Evolutionary conservation across 257 asterid species (phyloP).

Genomic region (Solanum okadae): DNA sequence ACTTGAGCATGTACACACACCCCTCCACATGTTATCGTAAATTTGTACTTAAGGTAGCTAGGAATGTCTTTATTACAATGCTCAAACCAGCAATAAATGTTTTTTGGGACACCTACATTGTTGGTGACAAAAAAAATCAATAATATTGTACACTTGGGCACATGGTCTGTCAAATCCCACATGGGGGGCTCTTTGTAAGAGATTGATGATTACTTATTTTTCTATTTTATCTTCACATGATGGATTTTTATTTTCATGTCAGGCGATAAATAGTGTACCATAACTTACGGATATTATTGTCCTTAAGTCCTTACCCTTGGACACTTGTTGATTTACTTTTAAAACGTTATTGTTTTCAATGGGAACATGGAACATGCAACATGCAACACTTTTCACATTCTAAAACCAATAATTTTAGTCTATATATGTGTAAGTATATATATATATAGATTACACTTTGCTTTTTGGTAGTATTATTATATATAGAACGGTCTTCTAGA

Average conservation of each 20-base stretch:
- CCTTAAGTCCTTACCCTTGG: neutral
- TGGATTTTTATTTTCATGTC: neutral
- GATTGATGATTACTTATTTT: neutral
- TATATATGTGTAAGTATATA: neutral
- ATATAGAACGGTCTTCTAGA: neutral
- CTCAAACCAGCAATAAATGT: neutral
- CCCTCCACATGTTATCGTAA: neutral
- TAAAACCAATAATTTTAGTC: neutral
- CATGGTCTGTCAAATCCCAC: constrained; percentile 1
- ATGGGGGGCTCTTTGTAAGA: neutral
- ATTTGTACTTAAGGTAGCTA: neutral
- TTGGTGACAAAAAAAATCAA: neutral
- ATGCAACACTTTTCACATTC: neutral
- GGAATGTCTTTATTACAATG: neutral
- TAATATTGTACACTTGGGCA: neutral
- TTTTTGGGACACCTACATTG: neutral
- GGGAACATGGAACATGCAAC: neutral
- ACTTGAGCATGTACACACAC: neutral
- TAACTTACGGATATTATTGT: neutral
- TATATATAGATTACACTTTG: neutral
- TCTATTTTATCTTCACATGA: neutral
- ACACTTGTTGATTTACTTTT: neutral
- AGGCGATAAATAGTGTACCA: neutral
- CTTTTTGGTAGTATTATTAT: neutral
- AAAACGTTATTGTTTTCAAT: neutral